Base-by-base conservation (phyloP, 176 grass and related monocot genomes). In the Luzula sylvatica region DNA sequence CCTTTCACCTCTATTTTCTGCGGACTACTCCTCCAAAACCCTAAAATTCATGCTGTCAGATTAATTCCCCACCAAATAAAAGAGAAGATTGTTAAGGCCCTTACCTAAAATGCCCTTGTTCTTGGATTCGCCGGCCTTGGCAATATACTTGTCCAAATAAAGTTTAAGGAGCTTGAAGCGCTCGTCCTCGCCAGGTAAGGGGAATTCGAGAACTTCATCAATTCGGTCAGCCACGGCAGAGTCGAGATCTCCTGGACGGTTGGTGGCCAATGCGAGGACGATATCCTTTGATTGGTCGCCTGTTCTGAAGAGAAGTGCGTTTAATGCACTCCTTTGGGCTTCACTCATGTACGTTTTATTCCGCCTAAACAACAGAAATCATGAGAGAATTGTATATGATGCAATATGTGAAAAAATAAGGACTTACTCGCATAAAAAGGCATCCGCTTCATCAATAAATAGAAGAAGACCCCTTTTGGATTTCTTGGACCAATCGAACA, bases 311-410 rank as follows among this genome's bases (percentile, higher is more conserved):
- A 96, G 92, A 66, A 96, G 92, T 56, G 85, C 92, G 52, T 96
- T 96, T 58, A 96, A 66, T 35, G 92, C 92, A 64, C 92, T 96
- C 77, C 92, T 77, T 82, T 96, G 92, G 66, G 85, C 92, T 82
- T 96, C 92, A 56, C 92, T 96, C 92, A 96, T 96, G 65, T 89
- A 86, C 45, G 84, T 96, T 78, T 89, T 96, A 50, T 96, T 96
- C 23, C 92, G 74, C 52, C 92, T 96, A 58, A 46, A 69, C 21
- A 64, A 60, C n/a, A n/a, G n/a, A n/a, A n/a, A n/a, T n/a, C n/a
- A n/a, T n/a, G n/a, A n/a, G n/a, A n/a, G n/a, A n/a, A n/a, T n/a
- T n/a, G n/a, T n/a, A n/a, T n/a, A n/a, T n/a, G n/a, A n/a, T 21
- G 21, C 11, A 26, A 61, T 11, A 25, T 62, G 46, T 21, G 20